Evolutionary conservation across 2,329 filamentous ascomycete genomes (phyloP), one percentile per base, ranked within the genome.

Genomic region (Waltergamsia citrina): DNA sequence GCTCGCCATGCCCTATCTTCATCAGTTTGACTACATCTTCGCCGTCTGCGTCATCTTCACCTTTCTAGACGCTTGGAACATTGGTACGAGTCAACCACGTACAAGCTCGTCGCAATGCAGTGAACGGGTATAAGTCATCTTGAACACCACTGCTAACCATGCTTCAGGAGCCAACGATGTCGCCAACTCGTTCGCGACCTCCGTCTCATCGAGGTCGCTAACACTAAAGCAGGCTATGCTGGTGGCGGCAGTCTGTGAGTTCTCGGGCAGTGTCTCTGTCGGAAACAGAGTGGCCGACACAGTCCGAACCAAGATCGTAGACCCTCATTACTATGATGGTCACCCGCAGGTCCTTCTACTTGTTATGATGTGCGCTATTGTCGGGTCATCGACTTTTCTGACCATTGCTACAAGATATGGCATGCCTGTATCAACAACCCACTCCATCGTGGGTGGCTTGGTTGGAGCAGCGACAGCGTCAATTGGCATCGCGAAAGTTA

Each of bases 41-140:
- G 69, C 60, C 43, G 62, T 75, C 36, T 68, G 67, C 41, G 63
- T 65, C 16, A 56, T 74, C 35, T 74, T 75, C 51, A 67, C 71
- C 19, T 62, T 71, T 35, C 63, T 76, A 20, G 71, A 75, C 53
- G 69, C 69, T 15, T 76, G 65, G 65, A 75, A 75, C 50, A 75
- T 74, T 41, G 71, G 71, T 63, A 40, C 38, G 54, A 43, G n/a
- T n/a, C 29, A 17, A 15, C 15, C n/a, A n/a, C n/a, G n/a, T n/a
- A n/a, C n/a, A n/a, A n/a, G n/a, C n/a, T n/a, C n/a, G n/a, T n/a
- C n/a, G n/a, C n/a, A n/a, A n/a, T n/a, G n/a, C n/a, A n/a, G n/a
- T n/a, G n/a, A n/a, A n/a, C n/a, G n/a, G n/a, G n/a, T n/a, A n/a
- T n/a, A n/a, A n/a, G n/a, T n/a, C n/a, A n/a, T n/a, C n/a, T n/a